Percentiles rank a stretch among this genome's conserved stretches.
Conservation (phyloP, 768 basidiomycete species). For the Trametes punicea region DNA sequence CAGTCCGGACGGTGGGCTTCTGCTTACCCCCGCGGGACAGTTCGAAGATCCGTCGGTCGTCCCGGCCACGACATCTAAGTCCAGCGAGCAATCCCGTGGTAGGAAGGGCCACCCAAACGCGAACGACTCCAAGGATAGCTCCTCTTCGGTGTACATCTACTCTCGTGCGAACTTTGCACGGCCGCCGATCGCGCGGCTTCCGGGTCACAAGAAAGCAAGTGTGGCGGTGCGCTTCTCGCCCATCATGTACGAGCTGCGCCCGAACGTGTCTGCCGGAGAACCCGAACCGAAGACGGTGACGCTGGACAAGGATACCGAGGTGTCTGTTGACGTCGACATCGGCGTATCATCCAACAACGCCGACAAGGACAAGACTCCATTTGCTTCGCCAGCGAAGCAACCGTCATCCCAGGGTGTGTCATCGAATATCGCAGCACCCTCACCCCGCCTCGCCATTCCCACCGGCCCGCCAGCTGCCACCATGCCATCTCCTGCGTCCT, state of each 20-base stretch:
- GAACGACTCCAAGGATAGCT: conserved; percentile 33
- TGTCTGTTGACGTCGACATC: conserved; percentile 56
- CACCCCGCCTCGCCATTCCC: conserved; percentile 40
- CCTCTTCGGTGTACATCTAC: conserved; percentile 87
- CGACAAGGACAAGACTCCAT: conserved; percentile 11
- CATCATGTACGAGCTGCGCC: conserved; percentile 85
- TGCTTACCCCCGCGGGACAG: conserved; percentile 94
- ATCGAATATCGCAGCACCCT: conserved; percentile 41
- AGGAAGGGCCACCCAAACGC: conserved; percentile 52
- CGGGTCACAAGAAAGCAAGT: conserved; percentile 94
- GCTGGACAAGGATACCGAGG: conserved; percentile 64
- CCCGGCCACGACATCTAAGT: conserved; percentile 35
- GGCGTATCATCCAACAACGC: conserved; percentile 15
- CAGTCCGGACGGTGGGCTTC: conserved; percentile 89
- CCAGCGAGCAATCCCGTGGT: conserved; percentile 48
- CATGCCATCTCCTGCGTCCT: conserved; percentile 52
- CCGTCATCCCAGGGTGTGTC: conserved; percentile 21
- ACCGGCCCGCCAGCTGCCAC: conserved; percentile 23
- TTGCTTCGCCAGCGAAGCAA: conserved; percentile 14
- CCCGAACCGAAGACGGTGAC: conserved; percentile 53
- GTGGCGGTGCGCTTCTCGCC: conserved; percentile 95
- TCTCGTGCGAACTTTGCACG: conserved; percentile 91
- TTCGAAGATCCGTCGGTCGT: conserved; percentile 85
- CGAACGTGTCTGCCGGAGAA: conserved; percentile 42
- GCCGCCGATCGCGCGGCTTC: conserved; percentile 90